Percentiles rank a stretch among this genome's conserved stretches.
phyloP scores from a whole-genome alignment of 1,284 basidiomycete species.

The Malassezia sympodialis region DNA sequence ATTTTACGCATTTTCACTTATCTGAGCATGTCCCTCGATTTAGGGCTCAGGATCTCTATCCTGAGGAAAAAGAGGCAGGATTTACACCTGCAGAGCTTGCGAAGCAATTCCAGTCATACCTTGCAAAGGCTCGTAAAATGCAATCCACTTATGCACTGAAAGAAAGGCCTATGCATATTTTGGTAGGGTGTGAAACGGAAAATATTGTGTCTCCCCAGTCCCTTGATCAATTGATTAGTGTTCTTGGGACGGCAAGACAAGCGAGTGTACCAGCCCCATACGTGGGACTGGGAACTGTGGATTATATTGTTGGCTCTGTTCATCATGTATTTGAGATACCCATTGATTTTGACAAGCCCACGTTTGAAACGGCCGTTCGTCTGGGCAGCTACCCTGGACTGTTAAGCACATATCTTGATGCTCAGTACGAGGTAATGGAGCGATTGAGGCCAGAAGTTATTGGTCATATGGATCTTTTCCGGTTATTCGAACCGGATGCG shows the following conservation, averaged over 20 bases:
- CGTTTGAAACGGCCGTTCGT: conserved; percentile 58
- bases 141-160: conserved; percentile 49
- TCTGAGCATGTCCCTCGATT: conserved; percentile 92
- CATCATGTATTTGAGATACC: conserved; percentile 81
- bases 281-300: conserved; percentile 52
- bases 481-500: conserved; percentile 26
- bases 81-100: conserved; percentile 53
- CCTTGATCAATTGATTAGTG: conserved; percentile 51
- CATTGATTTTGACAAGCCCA: conserved; percentile 78
- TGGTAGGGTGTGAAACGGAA: conserved; percentile 90
- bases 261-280: not conserved
- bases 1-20: conserved; percentile 74
- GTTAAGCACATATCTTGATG: conserved; percentile 31
- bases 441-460: conserved; percentile 75
- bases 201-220: conserved; percentile 62
- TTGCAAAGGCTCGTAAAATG: conserved; percentile 66
- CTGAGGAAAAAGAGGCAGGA: conserved; percentile 61
- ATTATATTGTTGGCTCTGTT: conserved; percentile 85
- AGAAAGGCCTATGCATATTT: conserved; percentile 55
- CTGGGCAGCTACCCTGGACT: conserved; percentile 16
- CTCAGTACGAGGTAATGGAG: conserved; percentile 31
- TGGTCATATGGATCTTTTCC: conserved; percentile 68
- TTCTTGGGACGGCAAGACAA: conserved; percentile 49
- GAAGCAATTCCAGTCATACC: conserved; percentile 60
- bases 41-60: conserved; percentile 70